Evolutionary conservation across 495 filamentous ascomycete species (phyloP), one percentile per base, ranked within the genome.

Genomic region (Tuber magnatum): DNA sequence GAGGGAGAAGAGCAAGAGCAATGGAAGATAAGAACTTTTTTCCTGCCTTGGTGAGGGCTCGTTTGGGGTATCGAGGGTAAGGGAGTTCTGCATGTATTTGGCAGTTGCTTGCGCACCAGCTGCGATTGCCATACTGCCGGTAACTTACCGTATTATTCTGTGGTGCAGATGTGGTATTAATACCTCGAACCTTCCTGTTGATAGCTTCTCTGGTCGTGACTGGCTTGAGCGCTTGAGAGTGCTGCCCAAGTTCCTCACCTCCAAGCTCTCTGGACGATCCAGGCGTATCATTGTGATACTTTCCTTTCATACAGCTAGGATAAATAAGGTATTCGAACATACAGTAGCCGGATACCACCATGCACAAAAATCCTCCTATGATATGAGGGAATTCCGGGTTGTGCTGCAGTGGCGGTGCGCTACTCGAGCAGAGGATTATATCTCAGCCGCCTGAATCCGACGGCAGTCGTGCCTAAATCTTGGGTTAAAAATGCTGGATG

Each of bases 361-460:
- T 65, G 56, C 28, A 65, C 8, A 3, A 32, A 12, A 65, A 65
- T 65, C 56, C 56, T 65, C 56, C 56, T 35, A 65, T 65, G 28
- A 65, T 65, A 65, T 65, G 28, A 65, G 56, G 28, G 56, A 65
- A 65, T 65, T 35, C 56, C 56, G 16, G 28, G 56, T 65, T 65
- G 56, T 65, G 56, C 56, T 65, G 28, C n/a, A 28, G 56, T 35
- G 28, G 56, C 56, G 56, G 56, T 65, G 12, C 56, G 5, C 18
- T 65, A 40, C 39, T 40, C 39, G 39, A 40, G 39, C 39, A 65
- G 56, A 65, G 28, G 56, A 18, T 20, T 6, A 32, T 51, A 61
- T 28, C 12, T 61, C n/a, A 61, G 51, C 51, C 51, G n/a, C n/a
- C 51, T 32, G n/a, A 32, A 32, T 61, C 51, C 51, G n/a, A 61